Percentiles rank a stretch among this genome's conserved stretches.
Conservation (phyloP, 176 grass and related monocot species). For the Chrysopogon serrulatus region DNA sequence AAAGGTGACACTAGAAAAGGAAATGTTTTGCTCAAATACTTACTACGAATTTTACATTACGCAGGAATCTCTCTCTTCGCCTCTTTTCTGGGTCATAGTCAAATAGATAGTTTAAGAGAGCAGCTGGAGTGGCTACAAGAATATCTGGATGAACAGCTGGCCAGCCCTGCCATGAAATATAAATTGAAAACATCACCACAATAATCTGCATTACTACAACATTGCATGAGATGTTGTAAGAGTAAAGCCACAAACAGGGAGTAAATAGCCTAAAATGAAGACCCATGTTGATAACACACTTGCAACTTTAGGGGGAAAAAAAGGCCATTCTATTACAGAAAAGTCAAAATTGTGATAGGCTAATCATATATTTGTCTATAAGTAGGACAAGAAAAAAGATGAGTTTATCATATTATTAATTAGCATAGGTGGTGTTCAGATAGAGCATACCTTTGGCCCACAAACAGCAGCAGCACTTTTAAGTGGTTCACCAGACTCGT, state of each 20-base stretch:
- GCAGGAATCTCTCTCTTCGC: slow-evolving; percentile 60
- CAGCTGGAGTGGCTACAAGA: slow-evolving; percentile 85
- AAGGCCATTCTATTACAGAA: neutral
- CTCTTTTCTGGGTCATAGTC: slow-evolving; percentile 87
- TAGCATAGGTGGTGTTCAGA: neutral
- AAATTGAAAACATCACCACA: slow-evolving; percentile 25
- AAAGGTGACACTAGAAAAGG: neutral
- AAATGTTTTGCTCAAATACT: slow-evolving; percentile 4
- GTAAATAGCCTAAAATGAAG: slow-evolving; percentile 1
- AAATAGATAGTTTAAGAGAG: slow-evolving; percentile 89
- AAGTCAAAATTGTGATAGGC: neutral
- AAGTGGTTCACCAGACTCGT: slow-evolving; percentile 68
- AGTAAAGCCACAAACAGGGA: slow-evolving; percentile 10
- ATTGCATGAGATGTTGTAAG: neutral
- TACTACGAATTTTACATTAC: slow-evolving; percentile 81
- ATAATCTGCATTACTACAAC: slow-evolving; percentile 26
- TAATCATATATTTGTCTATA: neutral
- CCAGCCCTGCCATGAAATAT: slow-evolving; percentile 59
- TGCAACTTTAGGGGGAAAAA: neutral
- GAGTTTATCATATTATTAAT: slow-evolving; percentile 13
- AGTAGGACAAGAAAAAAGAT: neutral
- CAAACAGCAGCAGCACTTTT: slow-evolving; percentile 73
- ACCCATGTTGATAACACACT: neutral
- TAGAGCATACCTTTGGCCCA: slow-evolving; percentile 66
- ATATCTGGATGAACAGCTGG: slow-evolving; percentile 75